Percentiles rank a stretch among this genome's conserved stretches.
These are phyloP conservation scores for Cladophialophora bantiana DNA, from an alignment of 2,329 filamentous ascomycete species.

Conservation along the genomic window DNA sequence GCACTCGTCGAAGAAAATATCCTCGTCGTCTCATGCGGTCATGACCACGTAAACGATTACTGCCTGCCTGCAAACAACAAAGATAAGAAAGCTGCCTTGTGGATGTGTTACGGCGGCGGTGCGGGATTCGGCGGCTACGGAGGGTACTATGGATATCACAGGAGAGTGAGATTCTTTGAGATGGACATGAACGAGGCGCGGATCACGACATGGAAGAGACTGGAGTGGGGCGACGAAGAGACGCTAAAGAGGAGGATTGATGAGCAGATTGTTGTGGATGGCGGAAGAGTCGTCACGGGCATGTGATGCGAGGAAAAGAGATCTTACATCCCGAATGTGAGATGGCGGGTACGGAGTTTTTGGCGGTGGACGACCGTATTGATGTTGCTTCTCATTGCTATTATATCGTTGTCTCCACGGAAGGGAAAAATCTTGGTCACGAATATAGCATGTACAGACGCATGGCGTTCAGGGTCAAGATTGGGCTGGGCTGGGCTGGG, in stretches of 20 bases:
- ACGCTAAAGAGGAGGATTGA: slow-evolving; percentile 55
- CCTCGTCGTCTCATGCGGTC: slow-evolving; percentile 86
- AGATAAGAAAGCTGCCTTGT: slow-evolving; percentile 71
- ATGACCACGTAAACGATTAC: slow-evolving; percentile 98
- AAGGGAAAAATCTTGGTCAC: background rate
- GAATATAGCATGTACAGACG: background rate
- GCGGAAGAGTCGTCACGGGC: slow-evolving; percentile 58
- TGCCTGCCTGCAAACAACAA: slow-evolving; percentile 71
- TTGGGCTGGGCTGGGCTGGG: background rate
- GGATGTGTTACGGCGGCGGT: slow-evolving; percentile 98
- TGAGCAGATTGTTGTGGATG: slow-evolving; percentile 68
- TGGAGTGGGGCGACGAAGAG: slow-evolving; percentile 68
- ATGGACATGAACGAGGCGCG: slow-evolving; percentile 89
- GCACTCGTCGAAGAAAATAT: slow-evolving; percentile 86
- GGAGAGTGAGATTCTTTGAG: slow-evolving; percentile 86
- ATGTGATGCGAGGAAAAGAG: slow-evolving; percentile 18
- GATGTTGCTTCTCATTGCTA: background rate
- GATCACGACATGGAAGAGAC: slow-evolving; percentile 89
- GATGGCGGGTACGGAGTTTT: background rate
- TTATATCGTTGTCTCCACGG: background rate
- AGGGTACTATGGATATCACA: slow-evolving; percentile 84
- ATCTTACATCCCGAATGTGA: background rate
- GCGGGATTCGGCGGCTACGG: slow-evolving; percentile 94
- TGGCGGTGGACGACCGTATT: background rate
- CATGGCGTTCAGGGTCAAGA: slow-evolving; percentile 1